Evolutionary conservation across 768 basidiomycete genomes (phyloP).

Genomic region (Russula abietina): DNA sequence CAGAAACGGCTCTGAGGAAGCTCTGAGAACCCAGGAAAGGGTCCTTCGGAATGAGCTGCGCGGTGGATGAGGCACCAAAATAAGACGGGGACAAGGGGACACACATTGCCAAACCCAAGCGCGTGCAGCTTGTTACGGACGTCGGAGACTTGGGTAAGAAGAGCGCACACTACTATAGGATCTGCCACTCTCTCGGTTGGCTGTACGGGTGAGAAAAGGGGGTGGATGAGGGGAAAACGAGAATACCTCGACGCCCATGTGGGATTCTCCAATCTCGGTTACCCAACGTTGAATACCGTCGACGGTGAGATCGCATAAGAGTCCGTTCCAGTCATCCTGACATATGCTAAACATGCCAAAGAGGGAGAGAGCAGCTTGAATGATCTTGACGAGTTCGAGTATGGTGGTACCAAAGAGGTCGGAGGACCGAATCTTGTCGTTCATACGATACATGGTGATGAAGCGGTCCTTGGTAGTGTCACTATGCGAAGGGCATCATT

Average conservation of each 20-base stretch:
- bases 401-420: slow-evolving; percentile 58
- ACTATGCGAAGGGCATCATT: slow-evolving; percentile 33
- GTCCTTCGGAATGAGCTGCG: slow-evolving; percentile 55
- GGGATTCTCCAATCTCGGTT: slow-evolving; percentile 54
- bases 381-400: slow-evolving; percentile 66
- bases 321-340: slow-evolving; percentile 46
- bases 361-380: slow-evolving; percentile 64
- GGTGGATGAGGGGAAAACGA: not conserved
- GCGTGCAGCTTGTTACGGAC: slow-evolving; percentile 65
- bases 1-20: slow-evolving; percentile 46
- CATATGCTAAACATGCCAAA: slow-evolving; percentile 57
- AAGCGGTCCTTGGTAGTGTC: slow-evolving; percentile 80
- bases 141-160: slow-evolving; percentile 63
- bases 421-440: slow-evolving; percentile 34
- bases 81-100: slow-evolving; percentile 11
- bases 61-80: not conserved
- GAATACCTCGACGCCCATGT: slow-evolving; percentile 55
- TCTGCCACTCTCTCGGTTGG: slow-evolving; percentile 69
- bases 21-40: slow-evolving; percentile 66
- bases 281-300: slow-evolving; percentile 68
- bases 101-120: slow-evolving; percentile 42
- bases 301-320: slow-evolving; percentile 73
- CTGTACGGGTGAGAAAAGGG: slow-evolving; percentile 32
- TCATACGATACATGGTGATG: slow-evolving; percentile 59
- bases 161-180: slow-evolving; percentile 61